These are phyloP conservation scores for Fonticula alba DNA, from an alignment of 78 protist species.

Conservation along the genomic window DNA sequence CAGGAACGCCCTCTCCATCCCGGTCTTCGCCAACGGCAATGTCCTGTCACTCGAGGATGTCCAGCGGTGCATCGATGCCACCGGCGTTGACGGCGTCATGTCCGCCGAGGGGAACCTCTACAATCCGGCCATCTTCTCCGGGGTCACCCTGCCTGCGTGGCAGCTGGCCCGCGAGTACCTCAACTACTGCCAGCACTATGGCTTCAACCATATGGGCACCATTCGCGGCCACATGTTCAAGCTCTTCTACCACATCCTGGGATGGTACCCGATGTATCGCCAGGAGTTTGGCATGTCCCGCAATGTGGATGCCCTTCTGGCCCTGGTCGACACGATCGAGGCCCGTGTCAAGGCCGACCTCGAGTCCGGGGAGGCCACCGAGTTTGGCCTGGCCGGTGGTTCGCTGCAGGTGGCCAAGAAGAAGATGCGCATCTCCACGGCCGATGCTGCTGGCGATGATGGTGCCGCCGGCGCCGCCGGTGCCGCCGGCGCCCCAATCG, in stretches of 20 bases:
- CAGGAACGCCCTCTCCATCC: conserved; percentile 23
- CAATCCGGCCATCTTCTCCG: conserved; percentile 36
- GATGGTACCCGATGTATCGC: not conserved
- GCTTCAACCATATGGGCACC: not conserved
- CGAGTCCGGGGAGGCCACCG: too few species aligned
- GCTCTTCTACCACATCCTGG: not conserved
- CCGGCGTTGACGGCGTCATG: conserved; percentile 54
- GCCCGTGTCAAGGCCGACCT: too few species aligned
- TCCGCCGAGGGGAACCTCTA: conserved; percentile 29
- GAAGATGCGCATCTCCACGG: too few species aligned
- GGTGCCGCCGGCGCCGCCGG: too few species aligned
- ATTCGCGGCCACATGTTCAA: conserved; percentile 25
- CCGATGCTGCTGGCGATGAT: too few species aligned
- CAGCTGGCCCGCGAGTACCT: conserved; percentile 28
- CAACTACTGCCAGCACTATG: not conserved
- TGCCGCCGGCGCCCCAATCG: too few species aligned
- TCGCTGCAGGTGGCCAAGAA: too few species aligned
- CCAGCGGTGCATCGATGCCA: conserved; percentile 12
- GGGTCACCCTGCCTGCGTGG: not conserved
- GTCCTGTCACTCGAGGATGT: conserved; percentile 14
- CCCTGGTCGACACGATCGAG: not conserved
- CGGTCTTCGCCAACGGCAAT: conserved; percentile 63
- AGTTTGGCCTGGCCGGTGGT: too few species aligned
- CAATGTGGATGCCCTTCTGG: too few species aligned
- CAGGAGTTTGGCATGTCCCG: not conserved